These are phyloP conservation scores for Mucor sp. DNA, from an alignment of 371 early-diverging fungal genomes.

Conservation along the genomic window DNA sequence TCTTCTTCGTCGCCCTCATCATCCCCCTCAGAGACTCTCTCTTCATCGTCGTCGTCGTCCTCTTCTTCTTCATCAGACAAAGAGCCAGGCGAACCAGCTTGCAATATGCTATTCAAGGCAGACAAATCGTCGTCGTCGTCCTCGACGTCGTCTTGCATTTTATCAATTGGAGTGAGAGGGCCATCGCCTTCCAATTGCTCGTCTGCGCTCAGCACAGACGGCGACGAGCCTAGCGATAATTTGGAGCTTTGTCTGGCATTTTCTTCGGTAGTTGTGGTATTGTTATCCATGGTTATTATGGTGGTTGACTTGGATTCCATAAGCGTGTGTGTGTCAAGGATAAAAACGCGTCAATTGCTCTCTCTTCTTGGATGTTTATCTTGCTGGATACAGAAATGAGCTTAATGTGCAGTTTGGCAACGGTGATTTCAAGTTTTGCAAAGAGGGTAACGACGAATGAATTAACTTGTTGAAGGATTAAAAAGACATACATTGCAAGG, in stretches of 20 bases:
- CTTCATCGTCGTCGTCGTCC: conserved; percentile 10
- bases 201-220: conserved; percentile 43
- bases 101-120: conserved; percentile 26
- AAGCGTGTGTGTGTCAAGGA: background rate
- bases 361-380: background rate
- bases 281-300: background rate
- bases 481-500: background rate
- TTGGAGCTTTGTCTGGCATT: conserved; percentile 42
- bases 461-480: background rate
- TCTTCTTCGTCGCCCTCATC: conserved; percentile 11
- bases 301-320: conserved; percentile 1
- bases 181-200: conserved; percentile 31
- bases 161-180: conserved; percentile 31
- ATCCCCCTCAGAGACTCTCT: background rate
- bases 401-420: background rate
- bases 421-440: background rate
- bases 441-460: background rate
- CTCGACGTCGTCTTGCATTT: conserved; percentile 23
- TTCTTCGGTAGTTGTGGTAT: background rate
- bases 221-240: conserved; percentile 47
- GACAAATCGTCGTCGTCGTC: conserved; percentile 30
- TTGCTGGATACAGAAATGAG: background rate
- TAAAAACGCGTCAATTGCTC: conserved; percentile 5
- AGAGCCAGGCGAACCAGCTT: conserved; percentile 31
- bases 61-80: conserved; percentile 29